These are phyloP conservation scores for Wickerhamomyces hampshirensis DNA, from an alignment of 805 yeast genomes.

Conservation along the genomic window DNA sequence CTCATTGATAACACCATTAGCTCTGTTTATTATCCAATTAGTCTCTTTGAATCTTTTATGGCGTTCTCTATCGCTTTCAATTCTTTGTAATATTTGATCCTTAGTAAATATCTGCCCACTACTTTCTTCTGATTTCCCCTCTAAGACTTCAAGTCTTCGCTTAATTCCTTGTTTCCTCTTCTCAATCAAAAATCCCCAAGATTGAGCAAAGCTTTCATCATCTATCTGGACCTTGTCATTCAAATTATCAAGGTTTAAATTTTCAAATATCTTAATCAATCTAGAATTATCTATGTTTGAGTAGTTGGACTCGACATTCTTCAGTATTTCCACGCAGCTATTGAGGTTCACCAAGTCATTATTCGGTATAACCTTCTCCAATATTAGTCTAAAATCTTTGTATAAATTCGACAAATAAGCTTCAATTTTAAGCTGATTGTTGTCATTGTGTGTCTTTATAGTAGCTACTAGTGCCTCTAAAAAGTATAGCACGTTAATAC, in stretches of 20 bases:
- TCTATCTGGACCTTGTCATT: constrained; percentile 4
- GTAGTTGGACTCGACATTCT: constrained; percentile 15
- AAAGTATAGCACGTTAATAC: constrained; percentile 65
- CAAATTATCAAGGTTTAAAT: constrained; percentile 2
- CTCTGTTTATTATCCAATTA: constrained; percentile 64
- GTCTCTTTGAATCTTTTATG: constrained; percentile 81
- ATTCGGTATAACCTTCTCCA: constrained; percentile 33
- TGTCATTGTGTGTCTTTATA: constrained; percentile 16
- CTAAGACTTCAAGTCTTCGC: constrained; percentile 9
- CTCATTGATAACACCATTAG: constrained; percentile 34
- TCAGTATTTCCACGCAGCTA: constrained; percentile 17
- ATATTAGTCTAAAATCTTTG: constrained; percentile 30
- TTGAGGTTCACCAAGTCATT: constrained; percentile 18
- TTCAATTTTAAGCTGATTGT: constrained; percentile 2
- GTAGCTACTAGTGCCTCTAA: constrained; percentile 54
- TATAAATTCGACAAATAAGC: constrained; percentile 26
- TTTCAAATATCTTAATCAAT: constrained; percentile 1
- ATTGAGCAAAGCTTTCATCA: constrained; percentile 15
- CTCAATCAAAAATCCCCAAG: constrained; percentile 20
- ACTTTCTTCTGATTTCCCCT: constrained; percentile 1
- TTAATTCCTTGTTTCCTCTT: constrained; percentile 14
- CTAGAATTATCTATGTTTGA: constrained; percentile 7
- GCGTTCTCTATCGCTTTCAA: constrained; percentile 92
- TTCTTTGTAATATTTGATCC: constrained; percentile 64
- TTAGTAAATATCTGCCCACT: constrained; percentile 20